Base-by-base conservation (phyloP, 2,329 filamentous ascomycete species). In the Exophiala viscosa region DNA sequence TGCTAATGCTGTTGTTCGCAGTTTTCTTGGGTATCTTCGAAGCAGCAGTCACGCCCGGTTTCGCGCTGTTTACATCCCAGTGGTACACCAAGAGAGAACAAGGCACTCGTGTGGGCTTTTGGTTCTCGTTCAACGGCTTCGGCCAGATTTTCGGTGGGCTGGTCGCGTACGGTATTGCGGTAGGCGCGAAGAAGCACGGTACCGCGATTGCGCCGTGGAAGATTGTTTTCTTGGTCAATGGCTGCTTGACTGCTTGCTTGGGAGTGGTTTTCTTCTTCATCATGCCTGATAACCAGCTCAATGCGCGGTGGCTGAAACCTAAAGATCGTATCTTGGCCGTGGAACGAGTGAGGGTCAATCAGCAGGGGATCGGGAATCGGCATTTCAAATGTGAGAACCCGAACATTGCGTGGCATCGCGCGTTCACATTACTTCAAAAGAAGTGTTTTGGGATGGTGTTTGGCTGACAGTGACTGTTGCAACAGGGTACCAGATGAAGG, bases 21-120 rank as follows among this genome's bases (percentile, higher is more conserved):
- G 56, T 59, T 50, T 56, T 59, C 23, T 50, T 59, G 2, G 86
- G 86, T 23, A 73, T 85, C 0, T 86, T 85, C 50, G 86, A 89
- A 65, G 75, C 83, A 0, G 82, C 84, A 0, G 83, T 88, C 1
- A 86, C 83, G 0, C 85, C 85, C 0, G 84, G 84, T 0, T 87
- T 87, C 60, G 80, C 82, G 0, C 73, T 88, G 1, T 76, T 88
- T 60, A 87, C 84, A 1, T 80, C 75, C 3, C 83, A 87, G 69
- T 88, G 85, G 85, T 89, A 87, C 61, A 88, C 86, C 1, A 83
- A 83, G 65, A 74, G 75, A 48, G 85, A 88, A 65, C 85, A 88
- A 69, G 82, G 81, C 1, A 71, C 75, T 0, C 72, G 85, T 7
- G 80, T 79, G 1, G 79, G 78, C 3, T 79, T 87, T 50, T 88